These are phyloP conservation scores for Monosporascus sp. DNA, from an alignment of 2,329 filamentous ascomycete species.

Conservation along the genomic window DNA sequence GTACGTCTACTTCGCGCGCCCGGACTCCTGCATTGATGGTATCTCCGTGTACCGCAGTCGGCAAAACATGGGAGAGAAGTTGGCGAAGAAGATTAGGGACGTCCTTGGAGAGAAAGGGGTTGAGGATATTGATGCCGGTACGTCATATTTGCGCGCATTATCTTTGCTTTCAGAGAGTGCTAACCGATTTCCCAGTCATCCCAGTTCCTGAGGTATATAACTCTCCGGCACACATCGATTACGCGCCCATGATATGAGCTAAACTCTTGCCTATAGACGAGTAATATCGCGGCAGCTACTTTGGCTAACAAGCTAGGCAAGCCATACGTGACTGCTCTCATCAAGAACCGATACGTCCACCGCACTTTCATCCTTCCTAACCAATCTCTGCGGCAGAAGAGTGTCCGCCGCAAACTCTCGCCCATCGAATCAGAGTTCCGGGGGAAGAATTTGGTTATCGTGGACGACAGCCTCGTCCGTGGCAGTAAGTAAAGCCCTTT, in stretches of 20 bases:
- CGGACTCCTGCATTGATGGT: constrained; percentile 53
- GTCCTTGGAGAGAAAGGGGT: constrained; percentile 65
- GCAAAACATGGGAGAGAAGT: constrained; percentile 78
- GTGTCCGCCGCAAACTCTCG: not conserved
- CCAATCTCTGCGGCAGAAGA: not conserved
- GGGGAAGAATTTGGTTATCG: not conserved
- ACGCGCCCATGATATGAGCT: not conserved
- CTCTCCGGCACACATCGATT: not conserved
- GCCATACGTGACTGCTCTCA: constrained; percentile 74
- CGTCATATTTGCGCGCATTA: constrained; percentile 4
- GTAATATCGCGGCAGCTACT: constrained; percentile 72
- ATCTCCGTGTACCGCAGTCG: constrained; percentile 81
- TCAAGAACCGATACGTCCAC: constrained; percentile 79
- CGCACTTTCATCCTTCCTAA: not conserved
- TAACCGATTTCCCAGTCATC: constrained; percentile 50
- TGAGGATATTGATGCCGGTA: constrained; percentile 66
- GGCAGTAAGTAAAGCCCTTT: not conserved
- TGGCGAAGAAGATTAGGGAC: constrained; percentile 67
- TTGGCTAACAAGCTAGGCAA: constrained; percentile 72
- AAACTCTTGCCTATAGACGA: constrained; percentile 56
- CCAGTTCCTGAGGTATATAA: constrained; percentile 52
- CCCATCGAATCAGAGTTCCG: not conserved
- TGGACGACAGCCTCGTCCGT: not conserved
- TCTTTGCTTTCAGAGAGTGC: not conserved
- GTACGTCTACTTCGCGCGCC: constrained; percentile 79